Evolutionary conservation across 2,329 filamentous ascomycete species (phyloP).

Genomic region (Stagonosporopsis vannaccii): DNA sequence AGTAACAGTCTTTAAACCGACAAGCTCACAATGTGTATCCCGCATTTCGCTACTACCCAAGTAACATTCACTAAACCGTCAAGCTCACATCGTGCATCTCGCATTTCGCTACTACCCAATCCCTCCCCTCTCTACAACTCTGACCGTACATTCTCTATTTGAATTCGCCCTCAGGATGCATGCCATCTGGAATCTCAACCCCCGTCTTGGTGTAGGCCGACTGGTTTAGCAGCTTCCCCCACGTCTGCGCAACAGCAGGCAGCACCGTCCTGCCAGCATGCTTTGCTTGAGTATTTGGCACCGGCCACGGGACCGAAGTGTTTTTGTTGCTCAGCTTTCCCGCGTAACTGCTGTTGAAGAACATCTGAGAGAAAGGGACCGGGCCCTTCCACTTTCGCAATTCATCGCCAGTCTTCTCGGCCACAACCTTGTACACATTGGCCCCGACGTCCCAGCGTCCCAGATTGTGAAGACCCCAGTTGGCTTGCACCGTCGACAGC

Average conservation of each 20-base stretch:
- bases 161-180: constrained; percentile 44
- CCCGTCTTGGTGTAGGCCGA: constrained; percentile 41
- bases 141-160: constrained; percentile 15
- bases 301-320: constrained; percentile 36
- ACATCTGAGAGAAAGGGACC: constrained; percentile 39
- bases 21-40: too few relatives aligned
- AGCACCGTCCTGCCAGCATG: constrained; percentile 40
- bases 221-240: constrained; percentile 31
- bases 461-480: constrained; percentile 55
- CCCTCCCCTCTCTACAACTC: too few relatives aligned
- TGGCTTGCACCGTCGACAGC: constrained; percentile 55
- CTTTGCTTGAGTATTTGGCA: constrained; percentile 36
- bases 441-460: constrained; percentile 57
- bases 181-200: constrained; percentile 45
- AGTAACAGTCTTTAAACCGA: too few relatives aligned
- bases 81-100: too few relatives aligned
- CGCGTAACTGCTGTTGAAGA: too few relatives aligned
- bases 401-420: constrained; percentile 37
- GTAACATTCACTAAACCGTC: too few relatives aligned
- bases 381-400: constrained; percentile 37
- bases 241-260: constrained; percentile 32
- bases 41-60: too few relatives aligned
- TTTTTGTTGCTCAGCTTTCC: too few relatives aligned
- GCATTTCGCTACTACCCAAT: too few relatives aligned
- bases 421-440: constrained; percentile 50